Evolutionary conservation across 371 early-diverging fungal species (phyloP).

Genomic region (Mortierella sp.): DNA sequence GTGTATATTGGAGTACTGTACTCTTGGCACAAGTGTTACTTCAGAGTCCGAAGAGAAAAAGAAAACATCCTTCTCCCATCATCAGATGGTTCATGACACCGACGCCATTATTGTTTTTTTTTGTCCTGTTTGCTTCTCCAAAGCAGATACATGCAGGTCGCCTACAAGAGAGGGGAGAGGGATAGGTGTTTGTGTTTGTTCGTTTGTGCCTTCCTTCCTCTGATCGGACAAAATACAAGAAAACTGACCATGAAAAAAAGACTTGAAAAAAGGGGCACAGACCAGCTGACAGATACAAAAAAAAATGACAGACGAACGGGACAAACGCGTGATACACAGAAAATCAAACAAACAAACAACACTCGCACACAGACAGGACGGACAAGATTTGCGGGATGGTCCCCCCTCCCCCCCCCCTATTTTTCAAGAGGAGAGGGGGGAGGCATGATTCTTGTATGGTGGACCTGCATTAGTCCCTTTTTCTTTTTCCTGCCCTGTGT

Average conservation of each 20-base stretch:
- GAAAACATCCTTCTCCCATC: background rate
- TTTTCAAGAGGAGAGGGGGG: background rate
- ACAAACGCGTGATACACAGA: conserved; percentile 3
- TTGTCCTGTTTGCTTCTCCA: background rate
- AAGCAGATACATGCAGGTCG: no score
- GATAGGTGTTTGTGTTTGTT: background rate
- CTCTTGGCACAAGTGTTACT: conserved; percentile 8
- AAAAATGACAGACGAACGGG: background rate
- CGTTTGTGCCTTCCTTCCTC: background rate
- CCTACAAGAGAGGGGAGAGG: no score
- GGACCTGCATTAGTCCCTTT: background rate
- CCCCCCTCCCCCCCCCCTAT: no score
- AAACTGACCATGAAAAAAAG: no score
- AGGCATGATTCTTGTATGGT: background rate
- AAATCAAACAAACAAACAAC: no score
- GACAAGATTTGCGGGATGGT: background rate
- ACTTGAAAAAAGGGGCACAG: conserved; percentile 23
- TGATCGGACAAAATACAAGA: conserved; percentile 1
- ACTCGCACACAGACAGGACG: background rate
- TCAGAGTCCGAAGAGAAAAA: conserved; percentile 8
- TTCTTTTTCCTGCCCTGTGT: background rate
- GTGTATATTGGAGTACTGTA: background rate
- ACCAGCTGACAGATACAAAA: conserved; percentile 24
- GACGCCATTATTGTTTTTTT: background rate
- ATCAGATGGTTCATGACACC: conserved; percentile 10